Evolutionary conservation across 441 rosid genomes (phyloP), one percentile per base, ranked within the genome.

Genomic region (Metrosideros polymorpha): DNA sequence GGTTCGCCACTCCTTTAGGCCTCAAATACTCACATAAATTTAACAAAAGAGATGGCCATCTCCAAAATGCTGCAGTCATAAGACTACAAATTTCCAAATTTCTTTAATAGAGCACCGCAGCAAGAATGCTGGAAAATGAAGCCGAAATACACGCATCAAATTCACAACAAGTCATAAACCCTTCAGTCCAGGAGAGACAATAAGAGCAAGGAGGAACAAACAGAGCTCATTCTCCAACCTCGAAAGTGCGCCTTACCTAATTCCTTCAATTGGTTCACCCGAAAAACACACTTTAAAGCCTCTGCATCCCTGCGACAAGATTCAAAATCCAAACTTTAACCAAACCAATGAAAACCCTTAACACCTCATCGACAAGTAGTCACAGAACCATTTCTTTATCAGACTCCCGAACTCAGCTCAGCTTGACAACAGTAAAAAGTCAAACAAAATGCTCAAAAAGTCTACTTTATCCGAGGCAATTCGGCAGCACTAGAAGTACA

Each of bases 251-350:
- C 82, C 82, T 83, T 90, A 90, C 98, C 98, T 92, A 96, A 91
- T 83, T 97, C 97, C 89, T 94, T 94, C 82, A 97, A 93, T 88
- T 97, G 98, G 89, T 93, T 92, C 57, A 95, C 95, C 47, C 95
- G 92, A 42, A 94, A 89, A 50, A 97, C 98, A 27, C 94, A 90
- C 90, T 89, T 95, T 39, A 96, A 95, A 79, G 89, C 88, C 86
- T 95, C 95, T 7, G 98, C 98, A 88, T 97, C 98, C 91, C 98
- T 96, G 84, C 55, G 76, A 85, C 87, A 85, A 82, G 55, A 49
- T 47, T 71, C 79, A 39, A 71, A 66, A 71, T 19, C 77, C 27
- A 66, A 35, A 66, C 77, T 35, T 71, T 22, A 39, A 25, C 47
- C n/a, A 22, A 39, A 22, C 79, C 47, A 35, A 35, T 25, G 79